Evolutionary conservation across 2,329 filamentous ascomycete genomes (phyloP), one percentile per base, ranked within the genome.

Genomic region (Talaromyces sp.): DNA sequence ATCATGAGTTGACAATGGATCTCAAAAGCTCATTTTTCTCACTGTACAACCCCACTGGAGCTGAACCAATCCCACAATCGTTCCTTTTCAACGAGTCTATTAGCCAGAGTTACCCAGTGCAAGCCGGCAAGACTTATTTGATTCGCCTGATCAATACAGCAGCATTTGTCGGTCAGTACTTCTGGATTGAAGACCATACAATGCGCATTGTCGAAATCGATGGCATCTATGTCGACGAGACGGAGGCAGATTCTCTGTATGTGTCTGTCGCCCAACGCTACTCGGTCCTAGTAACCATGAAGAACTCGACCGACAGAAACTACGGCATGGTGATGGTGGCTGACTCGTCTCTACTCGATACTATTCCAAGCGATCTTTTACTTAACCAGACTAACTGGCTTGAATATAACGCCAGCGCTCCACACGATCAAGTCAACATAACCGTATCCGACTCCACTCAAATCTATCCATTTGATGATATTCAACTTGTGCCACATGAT

Each of bases 81-180:
- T 85, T 85, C 1, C 78, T 91, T 10, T 82, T 91, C 70, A 91
- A 91, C 62, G 88, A 93, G 67, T 89, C 87, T 0, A 82, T 84
- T 67, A 84, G 88, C 65, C 4, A 84, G 27, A 76, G 1, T 72
- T 92, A 9, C 65, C 81, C 0, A 84, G 92, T 7, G 71, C 27
- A 88, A 68, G 85, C 90, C 0, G 84, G 85, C 1, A 90, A 85
- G 68, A 93, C 88, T 0, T 93, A 93, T 66, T 78, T 92, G 16
- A 82, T 94, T 70, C 88, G 88, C 31, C 78, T 93, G 68, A 82
- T 91, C 72, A 93, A 93, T 70, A 87, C 92, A 11, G 90, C 87
- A 16, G 90, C 90, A 9, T 93, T 93, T 75, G 81, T 80, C 0
- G 77, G 75, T 19, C 82, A 84, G 67, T 79, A 80, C 67, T 74